A percentile compares a stretch with the other conserved stretches of the same genome.
phyloP scores from a whole-genome alignment of 345 rosid genomes.

The Eucalyptus viminalis region DNA sequence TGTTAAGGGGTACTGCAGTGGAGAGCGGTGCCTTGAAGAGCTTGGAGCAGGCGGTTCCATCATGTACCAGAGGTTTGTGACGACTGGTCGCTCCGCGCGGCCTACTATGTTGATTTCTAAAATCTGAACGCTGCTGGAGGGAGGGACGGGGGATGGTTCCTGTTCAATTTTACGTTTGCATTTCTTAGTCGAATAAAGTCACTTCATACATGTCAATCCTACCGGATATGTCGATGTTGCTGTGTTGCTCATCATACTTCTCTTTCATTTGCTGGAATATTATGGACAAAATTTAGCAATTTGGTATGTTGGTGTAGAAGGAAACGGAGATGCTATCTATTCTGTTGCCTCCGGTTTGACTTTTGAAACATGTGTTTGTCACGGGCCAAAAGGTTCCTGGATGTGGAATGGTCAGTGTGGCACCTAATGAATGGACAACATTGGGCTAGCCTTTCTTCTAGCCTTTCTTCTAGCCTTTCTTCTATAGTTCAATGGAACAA shows the following conservation, averaged over 20 bases:
- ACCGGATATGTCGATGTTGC: not conserved
- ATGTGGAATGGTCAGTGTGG: too few relatives aligned
- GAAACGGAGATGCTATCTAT: not conserved
- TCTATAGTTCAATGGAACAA: too few relatives aligned
- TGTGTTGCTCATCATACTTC: not conserved
- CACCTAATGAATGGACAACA: too few relatives aligned
- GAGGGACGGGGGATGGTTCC: conserved; percentile 29
- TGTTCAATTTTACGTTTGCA: not conserved
- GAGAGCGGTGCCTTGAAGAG: conserved; percentile 34
- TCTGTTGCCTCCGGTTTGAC: not conserved
- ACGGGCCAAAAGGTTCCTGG: too few relatives aligned
- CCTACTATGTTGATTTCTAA: conserved; percentile 48
- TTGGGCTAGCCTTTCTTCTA: too few relatives aligned
- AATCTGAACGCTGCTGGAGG: conserved; percentile 24
- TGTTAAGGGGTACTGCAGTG: conserved; percentile 34
- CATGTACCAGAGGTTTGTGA: conserved; percentile 36
- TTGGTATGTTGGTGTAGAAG: not conserved
- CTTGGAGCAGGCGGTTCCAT: conserved; percentile 44
- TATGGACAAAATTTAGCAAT: not conserved
- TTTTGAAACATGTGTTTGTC: not conserved
- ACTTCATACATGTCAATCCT: not conserved
- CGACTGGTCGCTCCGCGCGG: not conserved
- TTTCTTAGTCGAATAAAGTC: not conserved
- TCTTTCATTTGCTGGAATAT: not conserved
- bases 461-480: too few relatives aligned